Base-by-base conservation (phyloP, 495 filamentous ascomycete species). In the Podospora conica region DNA sequence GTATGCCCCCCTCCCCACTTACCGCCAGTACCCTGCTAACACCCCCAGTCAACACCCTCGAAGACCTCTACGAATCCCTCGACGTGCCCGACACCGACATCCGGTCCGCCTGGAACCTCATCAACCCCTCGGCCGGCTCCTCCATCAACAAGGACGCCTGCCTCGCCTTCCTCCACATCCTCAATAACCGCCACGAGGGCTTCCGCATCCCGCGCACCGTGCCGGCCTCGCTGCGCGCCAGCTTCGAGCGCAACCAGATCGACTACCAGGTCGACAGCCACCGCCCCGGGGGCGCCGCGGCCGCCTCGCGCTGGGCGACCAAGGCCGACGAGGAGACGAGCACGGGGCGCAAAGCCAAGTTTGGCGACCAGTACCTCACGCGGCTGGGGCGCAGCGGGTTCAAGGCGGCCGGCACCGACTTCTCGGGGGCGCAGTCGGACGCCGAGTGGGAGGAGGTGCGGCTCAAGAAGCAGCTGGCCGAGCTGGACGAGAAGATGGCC, bases 11-110 rank as follows among this genome's bases (percentile, higher is more conserved):
- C 24, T 33, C 21, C 48, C 18, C 29, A 24, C 25, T 4, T 33
- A n/a, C 27, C 15, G 5, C 6, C 31, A 22, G 40, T 24, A 9
- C 10, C 10, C 61, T 22, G 18, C 66, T 71, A 67, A 71, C 54
- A 22, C 22, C 63, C 10, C 59, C 68, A 93, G 91, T 97, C 79
- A 82, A 86, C 65, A 82, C 91, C 33, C 85, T 98, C 63, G 84
- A 91, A 70, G 87, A 89, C 29, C 86, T 98, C 56, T 97, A 97
- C 82, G 85, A 91, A 53, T 91, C 88, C 57, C 89, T 98, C 68
- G 92, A 96, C 71, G 93, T 98, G 18, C 95, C 95, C 31, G 95
- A 98, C 75, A 97, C 93, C 63, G 95, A 98, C 68, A 84, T 98
- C 69, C 86, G 91, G 61, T 91, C 87, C 18, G 95, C 95, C 9